phyloP scores from a whole-genome alignment of 2,329 filamentous ascomycete species.

The Zasmidium angulare region DNA sequence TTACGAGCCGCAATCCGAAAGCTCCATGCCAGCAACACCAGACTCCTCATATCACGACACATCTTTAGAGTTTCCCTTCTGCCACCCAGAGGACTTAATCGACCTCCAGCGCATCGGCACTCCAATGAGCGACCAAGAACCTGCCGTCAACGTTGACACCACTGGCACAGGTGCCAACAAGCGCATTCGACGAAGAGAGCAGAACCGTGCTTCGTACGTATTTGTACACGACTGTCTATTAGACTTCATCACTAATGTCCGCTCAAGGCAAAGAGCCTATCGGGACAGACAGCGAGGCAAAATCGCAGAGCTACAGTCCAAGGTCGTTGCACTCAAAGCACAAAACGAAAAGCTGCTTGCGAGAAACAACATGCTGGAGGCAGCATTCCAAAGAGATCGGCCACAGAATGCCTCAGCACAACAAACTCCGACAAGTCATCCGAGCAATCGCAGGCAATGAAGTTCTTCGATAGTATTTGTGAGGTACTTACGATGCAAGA shows the following conservation, averaged over 20 bases:
- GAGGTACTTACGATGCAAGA: too few relatives aligned
- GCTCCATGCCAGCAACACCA: background rate
- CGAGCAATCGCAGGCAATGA: background rate
- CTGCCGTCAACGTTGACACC: background rate
- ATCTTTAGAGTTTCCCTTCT: background rate
- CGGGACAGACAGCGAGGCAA: slow-evolving; percentile 14
- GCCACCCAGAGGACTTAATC: slow-evolving; percentile 6
- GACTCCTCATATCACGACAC: background rate
- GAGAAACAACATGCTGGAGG: slow-evolving; percentile 11
- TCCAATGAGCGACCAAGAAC: background rate
- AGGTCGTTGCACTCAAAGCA: slow-evolving; percentile 6
- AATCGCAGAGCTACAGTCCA: slow-evolving; percentile 9
- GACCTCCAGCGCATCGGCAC: slow-evolving; percentile 10
- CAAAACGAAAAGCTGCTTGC: slow-evolving; percentile 10
- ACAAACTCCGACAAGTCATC: background rate
- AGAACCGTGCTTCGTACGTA: slow-evolving; percentile 6
- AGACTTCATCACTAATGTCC: background rate
- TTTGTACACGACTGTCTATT: background rate
- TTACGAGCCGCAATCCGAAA: background rate
- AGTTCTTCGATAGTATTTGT: background rate
- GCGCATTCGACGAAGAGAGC: background rate
- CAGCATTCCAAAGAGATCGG: background rate
- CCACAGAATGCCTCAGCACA: background rate
- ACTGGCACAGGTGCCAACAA: background rate
- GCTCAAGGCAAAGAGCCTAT: slow-evolving; percentile 8